A percentile compares a stretch with the other conserved stretches of the same genome.
Conservation (phyloP, 768 basidiomycete species). For the Lenzites betulinus region DNA sequence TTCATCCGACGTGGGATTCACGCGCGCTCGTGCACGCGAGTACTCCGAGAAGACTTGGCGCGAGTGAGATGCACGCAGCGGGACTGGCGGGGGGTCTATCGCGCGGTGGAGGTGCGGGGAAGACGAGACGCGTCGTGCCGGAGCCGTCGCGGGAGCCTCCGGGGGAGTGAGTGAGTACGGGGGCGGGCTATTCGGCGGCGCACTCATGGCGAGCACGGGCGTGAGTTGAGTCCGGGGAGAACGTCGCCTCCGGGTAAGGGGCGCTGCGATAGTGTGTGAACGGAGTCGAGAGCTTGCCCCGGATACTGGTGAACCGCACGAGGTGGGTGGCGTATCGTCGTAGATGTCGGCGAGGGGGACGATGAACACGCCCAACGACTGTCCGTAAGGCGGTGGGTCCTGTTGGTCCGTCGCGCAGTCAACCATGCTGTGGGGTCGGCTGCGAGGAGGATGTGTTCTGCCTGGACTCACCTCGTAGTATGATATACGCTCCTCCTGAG, state of each 20-base stretch:
- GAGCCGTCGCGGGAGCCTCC: neutral
- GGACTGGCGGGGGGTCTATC: neutral
- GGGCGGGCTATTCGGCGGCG: conserved; percentile 13
- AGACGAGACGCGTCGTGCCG: conserved; percentile 5
- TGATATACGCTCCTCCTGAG: neutral
- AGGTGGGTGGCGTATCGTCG: neutral
- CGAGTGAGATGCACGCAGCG: conserved; percentile 7
- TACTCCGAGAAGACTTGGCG: conserved; percentile 13
- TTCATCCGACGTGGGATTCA: conserved; percentile 8
- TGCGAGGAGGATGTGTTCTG: neutral
- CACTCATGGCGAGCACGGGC: conserved; percentile 9
- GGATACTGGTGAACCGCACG: neutral
- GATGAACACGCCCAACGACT: conserved; percentile 7
- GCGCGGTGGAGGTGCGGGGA: conserved; percentile 11
- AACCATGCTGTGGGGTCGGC: neutral
- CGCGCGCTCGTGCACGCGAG: neutral
- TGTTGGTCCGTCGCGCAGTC: neutral
- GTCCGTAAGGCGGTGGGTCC: conserved; percentile 17
- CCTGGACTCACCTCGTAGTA: neutral
- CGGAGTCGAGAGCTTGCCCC: neutral
- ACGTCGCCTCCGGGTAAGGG: conserved; percentile 3
- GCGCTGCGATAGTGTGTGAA: conserved; percentile 1
- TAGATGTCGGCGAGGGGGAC: neutral
- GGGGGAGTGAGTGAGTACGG: conserved; percentile 12
- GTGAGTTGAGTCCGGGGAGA: neutral